Base-by-base conservation (phyloP, 306 rosid genomes). In the Dryas alaskensis region DNA sequence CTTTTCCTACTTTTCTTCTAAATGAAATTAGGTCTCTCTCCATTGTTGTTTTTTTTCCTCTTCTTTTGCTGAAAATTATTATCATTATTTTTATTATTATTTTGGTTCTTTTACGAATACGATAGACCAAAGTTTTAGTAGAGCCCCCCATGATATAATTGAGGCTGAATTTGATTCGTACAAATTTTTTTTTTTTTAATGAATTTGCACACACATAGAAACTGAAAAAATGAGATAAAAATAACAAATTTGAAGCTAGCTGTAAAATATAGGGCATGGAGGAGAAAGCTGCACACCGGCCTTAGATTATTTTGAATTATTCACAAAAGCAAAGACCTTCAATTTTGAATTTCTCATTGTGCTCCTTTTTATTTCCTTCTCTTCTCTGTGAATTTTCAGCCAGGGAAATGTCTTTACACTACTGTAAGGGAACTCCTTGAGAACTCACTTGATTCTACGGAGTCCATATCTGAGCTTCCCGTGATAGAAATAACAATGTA, bases 351-450 rank as follows among this genome's bases (percentile, higher is more conserved):
- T 8, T 61, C 66, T 61, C 4, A 43, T 17, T 43, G 1, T 22
- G 31, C 3, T 12, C n/a, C 11, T 8, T 27, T 51, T 7, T 10
- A 0, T 10, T 16, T 76, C 25, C 17, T 60, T 61, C 65, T 57
- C 42, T 54, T 83, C 39, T 76, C 8, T 60, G 59, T 78, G 83
- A 78, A 73, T 81, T 87, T 64, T 73, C 88, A 93, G 98, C 97
- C 96, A 54, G 97, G 97, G 49, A 93, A 93, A 86, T 79, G 84
- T 72, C 86, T 93, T 9, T 93, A 93, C 76, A 93, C 98, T 11
- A 93, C 97, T 62, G 96, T 91, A 19, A 91, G 98, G 84, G 98
- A 93, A 76, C 87, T 93, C 1, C 96, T 91, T 48, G 98, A 93
- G 84, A 93, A 93, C 60, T 74, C 94, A 25, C 96, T 93, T 60